These are phyloP conservation scores for Staphylotrichum tortipilum DNA, from an alignment of 495 filamentous ascomycete genomes.

Conservation along the genomic window DNA sequence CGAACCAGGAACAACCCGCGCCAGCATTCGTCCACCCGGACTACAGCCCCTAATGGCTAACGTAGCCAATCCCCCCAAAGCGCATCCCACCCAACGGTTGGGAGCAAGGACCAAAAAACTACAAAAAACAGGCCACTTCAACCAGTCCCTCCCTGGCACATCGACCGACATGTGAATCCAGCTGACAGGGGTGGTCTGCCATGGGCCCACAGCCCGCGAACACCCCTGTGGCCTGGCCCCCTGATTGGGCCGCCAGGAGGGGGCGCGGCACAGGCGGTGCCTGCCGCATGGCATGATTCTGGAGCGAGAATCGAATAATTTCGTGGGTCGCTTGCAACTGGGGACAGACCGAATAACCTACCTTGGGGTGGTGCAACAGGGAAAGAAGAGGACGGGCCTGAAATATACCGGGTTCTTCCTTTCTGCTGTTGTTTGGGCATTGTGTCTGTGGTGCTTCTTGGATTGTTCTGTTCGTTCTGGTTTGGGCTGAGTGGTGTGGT, in stretches of 20 bases:
- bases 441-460: no score
- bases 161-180: constrained; percentile 31
- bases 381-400: no score
- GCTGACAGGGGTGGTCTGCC: constrained; percentile 23
- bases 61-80: no score
- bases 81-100: no score
- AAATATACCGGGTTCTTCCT: no score
- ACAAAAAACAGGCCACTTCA: constrained; percentile 4
- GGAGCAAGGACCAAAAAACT: no score
- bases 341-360: background rate
- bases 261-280: constrained; percentile 6
- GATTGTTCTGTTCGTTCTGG: no score
- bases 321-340: background rate
- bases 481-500: no score
- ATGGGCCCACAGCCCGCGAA: background rate
- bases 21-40: no score
- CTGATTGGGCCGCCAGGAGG: constrained; percentile 14
- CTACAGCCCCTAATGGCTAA: background rate
- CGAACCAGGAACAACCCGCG: no score
- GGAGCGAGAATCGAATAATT: constrained; percentile 9
- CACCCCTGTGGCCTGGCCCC: background rate
- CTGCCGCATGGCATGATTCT: constrained; percentile 22
- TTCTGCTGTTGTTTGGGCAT: no score
- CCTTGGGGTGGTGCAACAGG: no score
- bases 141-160: background rate